Base-by-base conservation (phyloP, 2,329 filamentous ascomycete species). In the Cytospora leucostoma region DNA sequence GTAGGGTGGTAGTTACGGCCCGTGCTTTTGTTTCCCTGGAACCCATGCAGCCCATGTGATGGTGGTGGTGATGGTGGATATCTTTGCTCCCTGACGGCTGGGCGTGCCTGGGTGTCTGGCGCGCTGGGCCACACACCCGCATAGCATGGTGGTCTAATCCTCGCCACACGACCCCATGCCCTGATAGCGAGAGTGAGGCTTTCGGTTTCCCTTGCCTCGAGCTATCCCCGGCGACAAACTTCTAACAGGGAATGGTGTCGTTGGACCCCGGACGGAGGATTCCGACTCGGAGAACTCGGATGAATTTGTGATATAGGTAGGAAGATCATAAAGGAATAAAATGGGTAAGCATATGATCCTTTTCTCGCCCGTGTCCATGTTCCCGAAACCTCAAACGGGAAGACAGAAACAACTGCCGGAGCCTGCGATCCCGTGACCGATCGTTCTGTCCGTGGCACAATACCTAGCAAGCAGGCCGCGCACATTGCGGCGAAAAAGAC, bases 381-480 rank as follows among this genome's bases (percentile, higher is more conserved):
- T 52, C 40, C 49, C 19, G 38, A 61, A 55, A 38, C 38, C 34
- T 44, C 32, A n/a, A 38, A 49, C 32, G 34, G 49, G 51, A 27
- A 15, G 37, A 33, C 37, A 55, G 7, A n/a, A 54, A 7, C 32
- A 7, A 33, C 51, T 35, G 52, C 34, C 37, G 8, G n/a, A 61
- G 37, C 51, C 59, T 33, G 51, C 51, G 44, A 61, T 55, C 34
- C 59, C 59, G 51, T 50, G 50, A 40, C 32, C 59, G 51, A 44
- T 49, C 52, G 47, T 44, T 53, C 33, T 55, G n/a, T 32, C 33
- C 8, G 51, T 50, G n/a, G 51, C 44, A 47, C n/a, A 17, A 13
- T 38, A 37, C 37, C 27, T 60, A 19, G 44, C 32, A 50, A n/a
- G 33, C n/a, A n/a, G n/a, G n/a, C n/a, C n/a, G 40, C 32, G 49